phyloP scores from a whole-genome alignment of 116 monocot genomes.

The Zostera marina region DNA sequence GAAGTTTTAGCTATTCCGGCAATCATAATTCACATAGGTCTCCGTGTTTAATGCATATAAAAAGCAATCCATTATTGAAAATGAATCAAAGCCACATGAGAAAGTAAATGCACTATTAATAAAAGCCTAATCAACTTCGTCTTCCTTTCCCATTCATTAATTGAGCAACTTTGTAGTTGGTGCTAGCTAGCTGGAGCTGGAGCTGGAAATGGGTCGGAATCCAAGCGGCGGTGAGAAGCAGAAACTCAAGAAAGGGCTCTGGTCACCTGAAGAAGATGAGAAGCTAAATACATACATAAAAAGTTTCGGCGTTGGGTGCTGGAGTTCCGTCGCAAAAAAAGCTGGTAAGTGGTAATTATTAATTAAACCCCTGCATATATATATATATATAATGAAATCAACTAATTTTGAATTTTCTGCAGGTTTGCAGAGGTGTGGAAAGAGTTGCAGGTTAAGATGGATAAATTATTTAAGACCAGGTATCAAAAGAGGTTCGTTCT shows the following conservation, averaged over 20 bases:
- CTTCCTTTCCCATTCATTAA: no score
- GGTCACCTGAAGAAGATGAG: slow-evolving; percentile 5
- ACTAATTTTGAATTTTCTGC: neutral
- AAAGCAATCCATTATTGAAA: no score
- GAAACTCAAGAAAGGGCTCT: neutral
- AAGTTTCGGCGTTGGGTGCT: slow-evolving; percentile 22
- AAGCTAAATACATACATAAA: slow-evolving; percentile 25
- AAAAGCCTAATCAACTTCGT: no score
- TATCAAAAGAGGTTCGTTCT: slow-evolving; percentile 18
- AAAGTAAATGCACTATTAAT: no score
- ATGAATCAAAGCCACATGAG: no score
- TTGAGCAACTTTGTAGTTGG: no score
- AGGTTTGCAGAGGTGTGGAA: slow-evolving; percentile 28
- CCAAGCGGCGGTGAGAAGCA: slow-evolving; percentile 1
- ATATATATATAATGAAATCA: neutral
- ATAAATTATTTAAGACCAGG: slow-evolving; percentile 9
- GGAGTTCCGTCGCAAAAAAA: slow-evolving; percentile 23
- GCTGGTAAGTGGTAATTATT: slow-evolving; percentile 12
- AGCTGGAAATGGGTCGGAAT: neutral
- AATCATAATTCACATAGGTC: no score
- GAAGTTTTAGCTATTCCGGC: no score
- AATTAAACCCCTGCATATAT: no score
- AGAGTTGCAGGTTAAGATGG: slow-evolving; percentile 14
- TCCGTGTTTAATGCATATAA: no score
- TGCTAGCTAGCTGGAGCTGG: no score